Percentiles rank a stretch among this genome's conserved stretches.
phyloP scores from a whole-genome alignment of 495 filamentous ascomycete genomes.

The Copromyces sp. region DNA sequence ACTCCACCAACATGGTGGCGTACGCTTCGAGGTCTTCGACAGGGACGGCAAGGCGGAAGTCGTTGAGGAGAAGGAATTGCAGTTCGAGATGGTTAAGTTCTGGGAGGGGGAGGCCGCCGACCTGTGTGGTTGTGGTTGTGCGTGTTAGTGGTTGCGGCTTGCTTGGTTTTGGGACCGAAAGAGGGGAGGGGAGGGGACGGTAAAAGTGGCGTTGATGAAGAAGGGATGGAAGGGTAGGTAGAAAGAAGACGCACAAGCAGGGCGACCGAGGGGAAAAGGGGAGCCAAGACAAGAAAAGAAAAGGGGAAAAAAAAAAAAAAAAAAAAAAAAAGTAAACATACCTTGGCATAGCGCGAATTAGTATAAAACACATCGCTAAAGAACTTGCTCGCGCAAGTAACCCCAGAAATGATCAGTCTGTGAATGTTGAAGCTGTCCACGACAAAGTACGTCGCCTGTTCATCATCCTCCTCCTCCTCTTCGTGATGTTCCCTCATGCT shows the following conservation, averaged over 20 bases:
- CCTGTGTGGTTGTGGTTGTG: constrained; percentile 43
- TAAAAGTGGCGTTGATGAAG: neutral
- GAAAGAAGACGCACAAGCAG: neutral
- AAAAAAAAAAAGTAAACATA: constrained; percentile 29
- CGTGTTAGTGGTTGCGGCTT: no score
- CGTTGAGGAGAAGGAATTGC: constrained; percentile 92
- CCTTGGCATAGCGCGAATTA: constrained; percentile 98
- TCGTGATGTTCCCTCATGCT: neutral
- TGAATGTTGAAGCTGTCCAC: constrained; percentile 99
- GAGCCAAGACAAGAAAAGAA: neutral
- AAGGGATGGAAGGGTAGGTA: neutral
- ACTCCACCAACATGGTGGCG: constrained; percentile 97
- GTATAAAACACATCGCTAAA: constrained; percentile 99
- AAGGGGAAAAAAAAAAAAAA: neutral
- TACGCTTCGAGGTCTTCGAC: constrained; percentile 96
- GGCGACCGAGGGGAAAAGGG: neutral
- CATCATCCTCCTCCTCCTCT: constrained; percentile 7
- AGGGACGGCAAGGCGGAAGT: constrained; percentile 88
- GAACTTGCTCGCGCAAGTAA: constrained; percentile 98
- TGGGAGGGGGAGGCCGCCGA: constrained; percentile 88
- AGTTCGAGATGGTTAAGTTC: constrained; percentile 96
- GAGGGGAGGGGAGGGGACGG: neutral
- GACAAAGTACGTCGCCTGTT: constrained; percentile 64
- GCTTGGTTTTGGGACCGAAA: neutral
- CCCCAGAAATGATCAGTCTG: constrained; percentile 89